phyloP scores from a whole-genome alignment of 2,329 filamentous ascomycete genomes.

The Claviceps lovelessii region DNA sequence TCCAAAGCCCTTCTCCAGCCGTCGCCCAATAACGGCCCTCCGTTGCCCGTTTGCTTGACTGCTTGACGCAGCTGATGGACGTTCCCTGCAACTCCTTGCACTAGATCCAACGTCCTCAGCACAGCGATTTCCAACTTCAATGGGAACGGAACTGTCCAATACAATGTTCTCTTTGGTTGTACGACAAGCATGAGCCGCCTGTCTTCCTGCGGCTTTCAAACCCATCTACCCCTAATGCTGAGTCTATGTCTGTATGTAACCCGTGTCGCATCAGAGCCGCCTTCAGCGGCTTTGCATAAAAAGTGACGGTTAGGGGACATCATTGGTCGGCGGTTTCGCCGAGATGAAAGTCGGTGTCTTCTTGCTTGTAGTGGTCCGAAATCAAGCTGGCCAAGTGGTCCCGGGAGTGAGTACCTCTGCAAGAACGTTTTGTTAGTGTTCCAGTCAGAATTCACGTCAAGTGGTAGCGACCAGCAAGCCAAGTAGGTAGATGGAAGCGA shows the following conservation, averaged over 20 bases:
- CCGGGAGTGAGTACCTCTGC: conserved; percentile 50
- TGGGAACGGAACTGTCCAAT: too few species aligned
- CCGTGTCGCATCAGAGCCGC: not conserved
- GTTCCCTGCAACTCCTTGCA: not conserved
- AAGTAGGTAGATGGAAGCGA: not conserved
- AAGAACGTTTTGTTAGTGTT: not conserved
- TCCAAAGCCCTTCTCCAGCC: not conserved
- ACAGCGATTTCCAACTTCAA: too few species aligned
- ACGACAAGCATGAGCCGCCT: not conserved
- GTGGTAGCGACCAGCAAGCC: not conserved
- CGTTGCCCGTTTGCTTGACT: conserved; percentile 8
- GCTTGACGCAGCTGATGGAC: conserved; percentile 9
- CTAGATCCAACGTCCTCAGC: not conserved
- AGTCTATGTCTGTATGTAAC: not conserved
- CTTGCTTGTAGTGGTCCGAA: conserved; percentile 59
- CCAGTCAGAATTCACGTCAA: not conserved
- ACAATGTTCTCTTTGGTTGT: not conserved
- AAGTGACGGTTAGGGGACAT: not conserved
- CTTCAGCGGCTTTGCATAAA: not conserved
- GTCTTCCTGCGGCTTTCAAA: not conserved
- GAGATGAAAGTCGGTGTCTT: conserved; percentile 51
- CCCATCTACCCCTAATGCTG: not conserved
- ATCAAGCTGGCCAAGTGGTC: conserved; percentile 62
- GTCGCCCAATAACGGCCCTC: not conserved
- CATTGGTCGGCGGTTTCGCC: conserved; percentile 22